phyloP scores from a whole-genome alignment of 257 asterid species.

The Petunia axillaris region DNA sequence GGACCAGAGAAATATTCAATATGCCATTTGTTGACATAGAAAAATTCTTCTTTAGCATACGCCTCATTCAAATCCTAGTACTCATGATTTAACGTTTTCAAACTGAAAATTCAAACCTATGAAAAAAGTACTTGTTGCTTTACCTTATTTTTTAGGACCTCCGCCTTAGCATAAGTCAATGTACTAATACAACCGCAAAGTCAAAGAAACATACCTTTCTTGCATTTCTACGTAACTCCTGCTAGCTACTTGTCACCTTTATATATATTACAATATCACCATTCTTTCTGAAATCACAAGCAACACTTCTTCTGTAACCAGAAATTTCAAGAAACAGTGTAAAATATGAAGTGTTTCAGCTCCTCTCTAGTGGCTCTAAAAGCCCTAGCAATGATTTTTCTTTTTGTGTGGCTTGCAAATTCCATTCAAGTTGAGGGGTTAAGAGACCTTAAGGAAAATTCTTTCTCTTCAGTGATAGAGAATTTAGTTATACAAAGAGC shows the following conservation, averaged over 20 bases:
- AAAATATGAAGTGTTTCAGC: constrained; percentile 23
- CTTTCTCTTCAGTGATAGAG: neutral
- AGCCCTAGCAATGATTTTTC: constrained; percentile 26
- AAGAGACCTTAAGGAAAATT: constrained; percentile 29
- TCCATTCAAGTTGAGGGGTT: constrained; percentile 25
- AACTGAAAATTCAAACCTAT: neutral
- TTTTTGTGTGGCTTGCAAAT: constrained; percentile 25
- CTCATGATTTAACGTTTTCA: neutral
- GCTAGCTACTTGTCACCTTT: neutral
- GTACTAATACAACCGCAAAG: neutral
- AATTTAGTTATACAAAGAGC: constrained; percentile 32
- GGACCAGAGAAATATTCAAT: neutral
- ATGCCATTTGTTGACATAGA: neutral
- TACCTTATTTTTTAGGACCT: neutral
- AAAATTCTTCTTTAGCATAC: neutral
- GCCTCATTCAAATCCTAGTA: neutral
- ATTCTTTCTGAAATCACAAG: neutral
- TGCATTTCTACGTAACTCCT: constrained; percentile 9
- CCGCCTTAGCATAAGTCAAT: neutral
- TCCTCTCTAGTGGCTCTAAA: constrained; percentile 27
- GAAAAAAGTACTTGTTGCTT: neutral
- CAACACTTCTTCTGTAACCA: neutral
- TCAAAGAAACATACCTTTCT: constrained; percentile 20
- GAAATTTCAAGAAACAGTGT: neutral
- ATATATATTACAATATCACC: neutral